A percentile compares a stretch with the other conserved stretches of the same genome.
Conservation (phyloP, 139 green algal species). For the Chlamydomonas schloesseri region DNA sequence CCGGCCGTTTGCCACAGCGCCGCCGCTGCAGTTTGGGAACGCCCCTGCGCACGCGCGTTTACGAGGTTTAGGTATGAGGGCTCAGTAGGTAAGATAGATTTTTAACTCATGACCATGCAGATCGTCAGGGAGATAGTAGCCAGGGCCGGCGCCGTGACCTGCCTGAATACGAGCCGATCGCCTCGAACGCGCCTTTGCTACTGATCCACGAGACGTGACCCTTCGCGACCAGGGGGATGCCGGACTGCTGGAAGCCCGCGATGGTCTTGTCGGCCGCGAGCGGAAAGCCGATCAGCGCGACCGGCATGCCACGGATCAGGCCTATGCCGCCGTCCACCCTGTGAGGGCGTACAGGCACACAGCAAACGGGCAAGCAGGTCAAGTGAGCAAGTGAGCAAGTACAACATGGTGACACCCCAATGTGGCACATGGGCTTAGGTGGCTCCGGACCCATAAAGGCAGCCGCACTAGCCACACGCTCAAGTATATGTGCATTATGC, state of each 20-base stretch:
- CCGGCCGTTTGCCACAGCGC: slow-evolving; percentile 13
- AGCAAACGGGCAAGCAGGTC: neutral
- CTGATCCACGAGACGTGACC: slow-evolving; percentile 11
- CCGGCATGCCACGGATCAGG: neutral
- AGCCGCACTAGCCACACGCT: neutral
- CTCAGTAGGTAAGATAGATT: slow-evolving; percentile 2
- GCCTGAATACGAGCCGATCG: slow-evolving; percentile 9
- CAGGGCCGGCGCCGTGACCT: neutral
- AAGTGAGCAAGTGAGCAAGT: slow-evolving; percentile 21
- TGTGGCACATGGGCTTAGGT: too few relatives aligned
- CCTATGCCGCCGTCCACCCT: slow-evolving; percentile 10
- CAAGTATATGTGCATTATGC: neutral
- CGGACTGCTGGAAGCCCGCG: slow-evolving; percentile 2
- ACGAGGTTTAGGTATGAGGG: neutral
- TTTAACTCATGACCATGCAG: neutral
- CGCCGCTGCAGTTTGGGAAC: neutral
- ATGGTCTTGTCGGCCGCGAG: neutral
- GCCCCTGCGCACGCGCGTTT: neutral
- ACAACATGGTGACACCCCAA: neutral
- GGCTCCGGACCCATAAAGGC: neutral
- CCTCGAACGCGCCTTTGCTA: neutral
- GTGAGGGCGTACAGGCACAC: neutral
- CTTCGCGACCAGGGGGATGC: slow-evolving; percentile 1
- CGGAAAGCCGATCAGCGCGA: slow-evolving; percentile 20
- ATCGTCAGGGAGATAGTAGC: too few relatives aligned